Evolutionary conservation across 148 eudicot species (phyloP).

Genomic region (Beta vulgaris): DNA sequence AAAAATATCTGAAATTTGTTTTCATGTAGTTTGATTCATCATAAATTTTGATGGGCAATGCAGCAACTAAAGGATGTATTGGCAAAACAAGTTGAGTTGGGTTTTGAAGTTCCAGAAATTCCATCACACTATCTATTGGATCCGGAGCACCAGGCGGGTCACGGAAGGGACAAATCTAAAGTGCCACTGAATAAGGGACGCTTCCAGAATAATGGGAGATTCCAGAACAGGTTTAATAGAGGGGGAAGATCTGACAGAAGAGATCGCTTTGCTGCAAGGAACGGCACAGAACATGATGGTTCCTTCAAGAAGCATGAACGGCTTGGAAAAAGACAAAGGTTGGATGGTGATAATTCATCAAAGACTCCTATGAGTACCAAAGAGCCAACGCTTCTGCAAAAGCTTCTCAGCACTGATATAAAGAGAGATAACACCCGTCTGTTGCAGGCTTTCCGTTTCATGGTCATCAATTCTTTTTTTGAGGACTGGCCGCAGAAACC

Average conservation of each 20-base stretch:
- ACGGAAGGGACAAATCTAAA: conserved; percentile 32
- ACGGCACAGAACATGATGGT: conserved; percentile 25
- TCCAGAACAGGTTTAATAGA: conserved; percentile 51
- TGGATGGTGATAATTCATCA: conserved; percentile 15
- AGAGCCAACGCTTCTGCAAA: conserved; percentile 71
- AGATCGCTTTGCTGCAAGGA: conserved; percentile 32
- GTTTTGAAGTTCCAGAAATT: conserved; percentile 93
- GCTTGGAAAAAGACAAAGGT: conserved; percentile 33
- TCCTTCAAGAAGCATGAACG: conserved; percentile 25
- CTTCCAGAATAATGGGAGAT: conserved; percentile 58
- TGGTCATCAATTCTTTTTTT: conserved; percentile 78
- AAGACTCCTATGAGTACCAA: conserved; percentile 18
- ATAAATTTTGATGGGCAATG: conserved; percentile 9
- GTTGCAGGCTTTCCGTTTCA: conserved; percentile 80
- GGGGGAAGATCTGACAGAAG: conserved; percentile 44
- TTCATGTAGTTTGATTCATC: background rate
- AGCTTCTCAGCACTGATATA: conserved; percentile 66
- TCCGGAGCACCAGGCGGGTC: conserved; percentile 36
- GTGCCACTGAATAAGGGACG: conserved; percentile 39
- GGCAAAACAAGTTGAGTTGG: conserved; percentile 86
- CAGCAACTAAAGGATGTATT: conserved; percentile 92
- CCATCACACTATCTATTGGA: conserved; percentile 72
- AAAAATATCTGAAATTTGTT: background rate
- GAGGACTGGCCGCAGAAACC: conserved; percentile 54
- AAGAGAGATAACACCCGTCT: conserved; percentile 55